Evolutionary conservation across 441 rosid genomes (phyloP).

Genomic region (Breynia disticha): DNA sequence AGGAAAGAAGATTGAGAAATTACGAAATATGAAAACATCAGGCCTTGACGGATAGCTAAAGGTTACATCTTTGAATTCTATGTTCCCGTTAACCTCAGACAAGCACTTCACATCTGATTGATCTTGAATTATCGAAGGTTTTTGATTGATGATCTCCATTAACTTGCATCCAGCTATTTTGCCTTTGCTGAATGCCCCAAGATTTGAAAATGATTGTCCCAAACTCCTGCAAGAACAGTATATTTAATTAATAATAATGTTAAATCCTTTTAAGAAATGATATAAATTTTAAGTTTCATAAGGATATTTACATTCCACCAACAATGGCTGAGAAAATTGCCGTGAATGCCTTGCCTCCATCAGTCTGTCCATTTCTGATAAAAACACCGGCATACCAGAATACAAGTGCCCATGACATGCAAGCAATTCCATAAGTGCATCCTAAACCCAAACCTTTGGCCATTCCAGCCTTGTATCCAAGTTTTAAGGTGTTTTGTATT

Average conservation of each 20-base stretch:
- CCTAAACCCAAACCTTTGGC: slow-evolving; percentile 99
- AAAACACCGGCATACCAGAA: slow-evolving; percentile 99
- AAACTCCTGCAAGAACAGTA: slow-evolving; percentile 60
- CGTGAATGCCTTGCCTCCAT: slow-evolving; percentile 97
- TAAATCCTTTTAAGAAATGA: neutral
- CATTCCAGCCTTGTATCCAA: slow-evolving; percentile 98
- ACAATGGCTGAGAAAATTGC: slow-evolving; percentile 99
- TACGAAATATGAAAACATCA: slow-evolving; percentile 77
- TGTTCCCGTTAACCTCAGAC: slow-evolving; percentile 73
- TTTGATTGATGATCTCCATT: slow-evolving; percentile 91
- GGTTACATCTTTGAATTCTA: slow-evolving; percentile 79
- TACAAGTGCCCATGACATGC: slow-evolving; percentile 99
- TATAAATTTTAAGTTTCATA: neutral
- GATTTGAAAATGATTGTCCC: slow-evolving; percentile 98
- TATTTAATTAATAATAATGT: slow-evolving; percentile 1
- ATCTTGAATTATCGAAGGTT: slow-evolving; percentile 75
- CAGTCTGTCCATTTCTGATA: slow-evolving; percentile 80
- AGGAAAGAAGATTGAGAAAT: slow-evolving; percentile 81
- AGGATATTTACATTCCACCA: slow-evolving; percentile 80
- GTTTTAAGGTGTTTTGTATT: slow-evolving; percentile 86
- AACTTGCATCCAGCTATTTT: slow-evolving; percentile 90
- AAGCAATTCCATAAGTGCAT: slow-evolving; percentile 95
- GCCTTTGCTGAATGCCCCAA: slow-evolving; percentile 97
- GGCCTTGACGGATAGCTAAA: slow-evolving; percentile 99
- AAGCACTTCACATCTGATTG: slow-evolving; percentile 56